Conservation (phyloP, 2,329 filamentous ascomycete genomes). For the Ceratocystis lukuohia region DNA sequence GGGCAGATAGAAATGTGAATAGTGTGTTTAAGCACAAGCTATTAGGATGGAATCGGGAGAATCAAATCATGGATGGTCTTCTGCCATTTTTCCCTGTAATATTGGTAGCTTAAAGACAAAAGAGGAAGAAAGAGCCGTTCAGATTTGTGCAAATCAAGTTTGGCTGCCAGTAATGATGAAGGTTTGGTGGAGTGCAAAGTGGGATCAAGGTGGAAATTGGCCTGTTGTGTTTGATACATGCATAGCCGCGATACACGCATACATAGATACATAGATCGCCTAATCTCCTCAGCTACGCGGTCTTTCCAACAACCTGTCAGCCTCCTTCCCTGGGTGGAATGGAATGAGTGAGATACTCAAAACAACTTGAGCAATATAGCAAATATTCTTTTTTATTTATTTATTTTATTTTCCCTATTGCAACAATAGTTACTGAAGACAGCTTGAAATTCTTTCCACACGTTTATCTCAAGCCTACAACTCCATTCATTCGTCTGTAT, state of each 20-base stretch:
- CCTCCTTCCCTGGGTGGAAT: neutral
- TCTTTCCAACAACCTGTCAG: constrained; percentile 1
- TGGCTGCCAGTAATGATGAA: neutral
- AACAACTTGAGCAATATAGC: neutral
- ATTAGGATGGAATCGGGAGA: neutral
- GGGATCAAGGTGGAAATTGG: neutral
- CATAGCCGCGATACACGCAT: constrained; percentile 3
- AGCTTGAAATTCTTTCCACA: too few species aligned
- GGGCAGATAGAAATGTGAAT: neutral
- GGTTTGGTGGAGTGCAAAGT: constrained; percentile 2
- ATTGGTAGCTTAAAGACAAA: neutral
- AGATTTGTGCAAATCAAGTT: neutral
- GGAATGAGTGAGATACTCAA: neutral
- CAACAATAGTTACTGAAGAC: neutral
- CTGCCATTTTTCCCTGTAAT: constrained; percentile 1
- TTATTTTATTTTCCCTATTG: neutral
- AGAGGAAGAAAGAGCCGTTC: neutral
- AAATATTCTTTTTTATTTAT: neutral
- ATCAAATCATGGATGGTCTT: neutral
- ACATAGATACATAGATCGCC: neutral
- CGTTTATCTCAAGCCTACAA: too few species aligned
- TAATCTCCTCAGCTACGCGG: constrained; percentile 3
- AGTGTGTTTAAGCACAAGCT: neutral
- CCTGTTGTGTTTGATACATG: neutral
- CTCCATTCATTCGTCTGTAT: neutral